Evolutionary conservation across 2,329 filamentous ascomycete species (phyloP).

Genomic region (Capronia americana): DNA sequence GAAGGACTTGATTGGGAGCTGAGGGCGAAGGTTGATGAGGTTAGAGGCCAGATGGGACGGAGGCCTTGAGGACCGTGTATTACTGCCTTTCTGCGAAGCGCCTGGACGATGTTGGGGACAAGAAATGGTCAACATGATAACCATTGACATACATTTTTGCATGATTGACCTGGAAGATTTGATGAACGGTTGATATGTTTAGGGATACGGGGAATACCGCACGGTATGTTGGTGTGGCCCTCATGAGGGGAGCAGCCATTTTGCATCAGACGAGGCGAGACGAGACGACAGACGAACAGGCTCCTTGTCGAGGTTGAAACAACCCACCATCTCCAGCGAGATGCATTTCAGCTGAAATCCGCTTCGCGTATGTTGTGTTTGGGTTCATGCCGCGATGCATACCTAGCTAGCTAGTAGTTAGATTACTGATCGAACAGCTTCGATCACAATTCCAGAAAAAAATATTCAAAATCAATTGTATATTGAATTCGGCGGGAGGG

Average conservation of each 20-base stretch:
- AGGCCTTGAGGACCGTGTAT: neutral
- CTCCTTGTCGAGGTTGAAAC: neutral
- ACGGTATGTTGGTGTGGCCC: neutral
- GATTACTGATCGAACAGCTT: slow-evolving; percentile 12
- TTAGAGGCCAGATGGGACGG: slow-evolving; percentile 3
- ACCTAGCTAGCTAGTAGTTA: neutral
- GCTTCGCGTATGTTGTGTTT: neutral
- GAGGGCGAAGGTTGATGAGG: neutral
- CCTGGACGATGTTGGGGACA: neutral
- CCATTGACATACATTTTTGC: neutral
- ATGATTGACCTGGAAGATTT: neutral
- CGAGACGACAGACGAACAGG: neutral
- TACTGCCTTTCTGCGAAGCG: neutral
- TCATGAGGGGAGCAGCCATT: neutral
- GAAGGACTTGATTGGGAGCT: neutral
- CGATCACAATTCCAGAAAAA: slow-evolving; percentile 8
- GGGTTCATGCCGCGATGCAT: neutral
- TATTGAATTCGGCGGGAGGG: neutral
- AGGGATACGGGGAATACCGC: neutral
- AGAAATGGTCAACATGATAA: neutral
- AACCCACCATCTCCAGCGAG: neutral
- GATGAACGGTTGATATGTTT: neutral
- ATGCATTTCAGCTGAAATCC: neutral
- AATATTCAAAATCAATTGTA: neutral
- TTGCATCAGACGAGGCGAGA: neutral